Base-by-base conservation (phyloP, 2,329 filamentous ascomycete genomes). In the Paracorniculantispora psalliotae region DNA sequence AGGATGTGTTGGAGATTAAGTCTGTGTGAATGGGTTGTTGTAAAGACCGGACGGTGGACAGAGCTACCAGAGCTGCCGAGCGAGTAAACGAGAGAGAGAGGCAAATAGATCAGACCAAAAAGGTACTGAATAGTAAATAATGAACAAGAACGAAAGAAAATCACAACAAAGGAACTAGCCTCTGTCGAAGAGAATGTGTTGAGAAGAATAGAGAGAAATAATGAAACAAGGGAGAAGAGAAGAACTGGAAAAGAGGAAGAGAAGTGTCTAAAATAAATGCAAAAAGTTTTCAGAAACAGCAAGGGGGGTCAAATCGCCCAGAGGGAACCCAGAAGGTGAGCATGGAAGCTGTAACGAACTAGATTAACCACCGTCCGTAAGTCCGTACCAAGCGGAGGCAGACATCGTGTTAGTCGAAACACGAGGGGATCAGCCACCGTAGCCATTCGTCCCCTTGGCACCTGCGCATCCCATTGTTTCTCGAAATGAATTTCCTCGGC, bases 41-140 rank as follows among this genome's bases (percentile, higher is more conserved):
- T 63, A 61, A 60, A 63, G 67, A 64, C 65, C 59, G 64, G 65
- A 69, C 60, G 73, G 66, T 66, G 67, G 71, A 66, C 61, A 63
- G 62, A 61, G 63, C 59, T 61, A 57, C 59, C 61, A 55, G 61
- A 61, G 59, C 46, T 48, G 50, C 63, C 60, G 47, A 61, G 62
- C 60, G 59, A 63, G 57, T 57, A 61, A 64, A 52, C 43, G 48
- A 50, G 19, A 30, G 33, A 43, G 28, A 53, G 46, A 55, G 39
- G 51, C 46, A 61, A 65, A 66, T 61, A 60, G 61, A 65, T 63
- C 59, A 62, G 23, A 53, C 28, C 65, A 63, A 67, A 67, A 37
- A 51, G 19, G 9, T 21, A 17, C 17, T 33, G 21, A 12, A 17
- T 21, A 65, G 53, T 66, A 63, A 69, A 67, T 65, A 59, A 67